These are phyloP conservation scores for Stagonosporopsis chrysanthemi DNA, from an alignment of 2,329 filamentous ascomycete genomes.

Conservation along the genomic window DNA sequence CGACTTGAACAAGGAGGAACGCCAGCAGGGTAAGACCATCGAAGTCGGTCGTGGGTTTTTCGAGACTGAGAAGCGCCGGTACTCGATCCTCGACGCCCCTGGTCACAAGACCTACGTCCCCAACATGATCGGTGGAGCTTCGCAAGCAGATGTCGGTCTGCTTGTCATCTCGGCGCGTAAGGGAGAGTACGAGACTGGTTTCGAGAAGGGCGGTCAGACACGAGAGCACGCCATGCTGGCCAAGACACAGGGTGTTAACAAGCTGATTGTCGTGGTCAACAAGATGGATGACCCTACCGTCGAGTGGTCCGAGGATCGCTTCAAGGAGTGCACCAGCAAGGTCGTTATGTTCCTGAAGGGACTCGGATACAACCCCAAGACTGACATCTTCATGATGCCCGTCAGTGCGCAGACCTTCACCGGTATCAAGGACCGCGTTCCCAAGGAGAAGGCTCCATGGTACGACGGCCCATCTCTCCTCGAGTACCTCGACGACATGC, in stretches of 20 bases:
- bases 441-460: slow-evolving; percentile 77
- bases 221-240: slow-evolving; percentile 97
- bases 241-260: slow-evolving; percentile 98
- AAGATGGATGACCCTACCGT: slow-evolving; percentile 99
- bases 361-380: slow-evolving; percentile 93
- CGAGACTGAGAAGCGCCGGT: slow-evolving; percentile 93
- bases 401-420: slow-evolving; percentile 87
- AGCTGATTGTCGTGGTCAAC: slow-evolving; percentile 86
- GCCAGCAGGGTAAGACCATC: slow-evolving; percentile 96
- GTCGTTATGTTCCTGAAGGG: slow-evolving; percentile 86
- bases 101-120: slow-evolving; percentile 98
- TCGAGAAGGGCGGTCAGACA: slow-evolving; percentile 95
- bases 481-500: slow-evolving; percentile 95
- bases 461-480: slow-evolving; percentile 89
- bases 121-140: slow-evolving; percentile 96
- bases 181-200: slow-evolving; percentile 98
- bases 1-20: slow-evolving; percentile 95
- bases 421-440: slow-evolving; percentile 88
- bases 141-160: slow-evolving; percentile 71
- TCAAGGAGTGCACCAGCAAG: slow-evolving; percentile 91
- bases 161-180: slow-evolving; percentile 96
- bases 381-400: slow-evolving; percentile 93
- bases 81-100: slow-evolving; percentile 95
- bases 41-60: slow-evolving; percentile 93
- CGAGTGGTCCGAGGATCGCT: slow-evolving; percentile 92